These are phyloP conservation scores for Polygonum aviculare DNA, from an alignment of 148 eudicot genomes.

Conservation along the genomic window DNA sequence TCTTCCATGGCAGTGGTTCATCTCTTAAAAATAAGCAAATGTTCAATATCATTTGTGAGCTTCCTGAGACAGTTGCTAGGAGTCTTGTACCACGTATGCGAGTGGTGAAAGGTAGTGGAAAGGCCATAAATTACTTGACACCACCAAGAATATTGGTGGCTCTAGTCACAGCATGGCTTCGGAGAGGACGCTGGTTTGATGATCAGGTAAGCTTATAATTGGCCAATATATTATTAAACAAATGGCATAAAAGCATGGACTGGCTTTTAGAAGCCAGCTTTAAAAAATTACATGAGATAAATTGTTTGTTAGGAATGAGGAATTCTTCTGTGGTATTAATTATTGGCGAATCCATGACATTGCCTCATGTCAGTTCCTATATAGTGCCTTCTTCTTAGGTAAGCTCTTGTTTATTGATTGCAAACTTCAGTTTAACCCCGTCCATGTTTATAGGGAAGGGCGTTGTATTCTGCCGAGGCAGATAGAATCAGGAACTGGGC, in stretches of 20 bases:
- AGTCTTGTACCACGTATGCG: slow-evolving; percentile 94
- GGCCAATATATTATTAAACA: no score
- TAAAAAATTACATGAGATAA: background rate
- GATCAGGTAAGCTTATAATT: slow-evolving; percentile 51
- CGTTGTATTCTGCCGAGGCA: slow-evolving; percentile 92
- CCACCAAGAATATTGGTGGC: slow-evolving; percentile 98
- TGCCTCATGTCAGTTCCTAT: no score
- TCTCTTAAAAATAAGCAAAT: slow-evolving; percentile 84
- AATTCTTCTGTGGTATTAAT: no score
- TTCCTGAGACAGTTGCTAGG: slow-evolving; percentile 96
- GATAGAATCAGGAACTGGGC: slow-evolving; percentile 97
- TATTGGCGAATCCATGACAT: no score
- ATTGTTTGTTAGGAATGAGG: background rate
- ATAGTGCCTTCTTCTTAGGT: no score
- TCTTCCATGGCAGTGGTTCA: slow-evolving; percentile 63
- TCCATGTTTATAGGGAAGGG: slow-evolving; percentile 68
- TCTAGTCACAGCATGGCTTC: slow-evolving; percentile 88
- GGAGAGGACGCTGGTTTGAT: slow-evolving; percentile 97
- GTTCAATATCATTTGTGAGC: slow-evolving; percentile 98
- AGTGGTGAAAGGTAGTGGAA: slow-evolving; percentile 92
- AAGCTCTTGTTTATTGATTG: no score
- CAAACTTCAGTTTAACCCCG: background rate
- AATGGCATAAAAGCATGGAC: background rate
- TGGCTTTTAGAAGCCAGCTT: background rate
- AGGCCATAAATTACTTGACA: slow-evolving; percentile 90